Base-by-base conservation (phyloP, 805 yeast species). In the Saccharomyces kudriavzevii region DNA sequence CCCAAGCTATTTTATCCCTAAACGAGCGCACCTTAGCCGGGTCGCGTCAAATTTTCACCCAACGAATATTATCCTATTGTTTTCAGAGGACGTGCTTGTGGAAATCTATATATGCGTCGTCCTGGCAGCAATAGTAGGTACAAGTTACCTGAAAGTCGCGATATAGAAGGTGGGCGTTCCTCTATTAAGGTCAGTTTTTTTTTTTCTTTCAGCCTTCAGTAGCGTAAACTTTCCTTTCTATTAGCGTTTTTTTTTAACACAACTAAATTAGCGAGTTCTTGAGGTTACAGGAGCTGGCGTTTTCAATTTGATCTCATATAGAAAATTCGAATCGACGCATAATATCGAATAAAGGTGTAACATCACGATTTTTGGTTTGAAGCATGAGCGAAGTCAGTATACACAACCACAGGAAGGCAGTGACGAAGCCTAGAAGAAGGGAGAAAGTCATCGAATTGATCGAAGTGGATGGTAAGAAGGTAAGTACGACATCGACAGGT, bases 401-500 rank as follows among this genome's bases (percentile, higher is more conserved):
- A 17, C 40, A 25, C 11, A 48, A 17, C 17, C 43, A 35, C 43
- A 35, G 20, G 13, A 35, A 35, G 11, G 22, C 24, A 49, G 51
- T 46, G 45, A 54, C 40, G 27, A 48, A 49, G 20, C 43, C 24
- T 11, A 54, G 56, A 49, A 61, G 56, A 22, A 60, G 60, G 51
- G 66, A 61, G 49, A 62, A 63, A 47, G 60, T 59, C 8, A 60
- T 66, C 5, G 73, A 70, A 47, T 62, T 72, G n/a, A 62, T 71
- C 22, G 72, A 71, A 50, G 64, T 70, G 14, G 73, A 71, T 52
- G 76, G 76, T 5, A 73, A 74, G 55, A 69, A 64, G 45, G 76
- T 70, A 6, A 70, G 72, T 48, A 70, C 63, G 54, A 69, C 73
- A 0, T 72, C 86, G 0, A 80, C 83, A 0, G 89, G 87, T 5